Evolutionary conservation across 208 protist species (phyloP), one percentile per base, ranked within the genome.

Genomic region (Crithidia fasciculata): DNA sequence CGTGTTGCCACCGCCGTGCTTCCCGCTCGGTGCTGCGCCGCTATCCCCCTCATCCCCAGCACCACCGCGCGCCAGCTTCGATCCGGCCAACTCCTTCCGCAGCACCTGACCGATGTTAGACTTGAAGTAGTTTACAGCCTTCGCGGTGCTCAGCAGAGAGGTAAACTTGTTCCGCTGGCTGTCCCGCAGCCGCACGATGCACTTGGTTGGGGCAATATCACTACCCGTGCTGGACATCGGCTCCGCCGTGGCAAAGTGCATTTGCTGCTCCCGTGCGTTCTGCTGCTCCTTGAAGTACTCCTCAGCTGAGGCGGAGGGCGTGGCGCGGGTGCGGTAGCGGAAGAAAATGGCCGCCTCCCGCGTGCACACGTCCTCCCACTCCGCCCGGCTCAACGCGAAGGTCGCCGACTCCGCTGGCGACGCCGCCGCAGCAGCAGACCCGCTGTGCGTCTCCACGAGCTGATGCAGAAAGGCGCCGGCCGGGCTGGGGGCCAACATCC

Each of bases 51-150:
- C 44, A 8, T 75, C 78, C 7, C 77, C 63, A 4, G 54, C 68
- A 37, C 52, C 63, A 15, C 85, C 84, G 39, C 86, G 76, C 16
- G 87, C 81, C 53, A 91, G 75, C 53, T 76, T 73, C 13, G 86
- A 91, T 19, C 61, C 59, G 16, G 70, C 71, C 58, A 95, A 57
- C 82, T 95, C 91, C 67, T 90, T 91, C 2, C 83, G 77, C 49
- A 95, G 67, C 8, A 92, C 79, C 63, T 89, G 72, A 44, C 87
- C 84, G 70, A 95, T 83, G 74, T 93, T 93, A 0, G 86, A 83
- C n/a, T 80, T 87, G 59, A 95, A 88, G 74, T 91, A 85, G 68
- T 91, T 90, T 43, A 93, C 80, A n/a, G 78, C 63, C 80, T 95
- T 95, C 9, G 76, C 65, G 10, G 81, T 78, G 53, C 74, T 69